Evolutionary conservation across 805 yeast genomes (phyloP).

Genomic region (Torulaspora quercuum): DNA sequence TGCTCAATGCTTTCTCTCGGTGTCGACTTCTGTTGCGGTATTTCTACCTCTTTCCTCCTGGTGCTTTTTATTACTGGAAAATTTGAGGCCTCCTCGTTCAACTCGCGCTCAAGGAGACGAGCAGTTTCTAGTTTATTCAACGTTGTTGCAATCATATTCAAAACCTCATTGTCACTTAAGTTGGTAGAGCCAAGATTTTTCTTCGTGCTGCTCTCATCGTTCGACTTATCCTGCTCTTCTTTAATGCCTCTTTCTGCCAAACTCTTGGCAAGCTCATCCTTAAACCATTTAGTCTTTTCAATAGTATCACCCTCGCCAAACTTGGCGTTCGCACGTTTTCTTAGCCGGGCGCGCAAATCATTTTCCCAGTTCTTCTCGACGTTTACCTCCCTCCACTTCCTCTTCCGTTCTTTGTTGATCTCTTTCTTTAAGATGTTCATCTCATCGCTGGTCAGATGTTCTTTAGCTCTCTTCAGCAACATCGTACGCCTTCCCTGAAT

Average conservation of each 20-base stretch:
- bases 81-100: slow-evolving; percentile 22
- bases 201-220: slow-evolving; percentile 5
- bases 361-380: slow-evolving; percentile 80
- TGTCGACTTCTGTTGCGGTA: neutral
- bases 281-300: slow-evolving; percentile 66
- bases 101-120: slow-evolving; percentile 27
- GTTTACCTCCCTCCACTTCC: slow-evolving; percentile 49
- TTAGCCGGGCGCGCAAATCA: slow-evolving; percentile 75
- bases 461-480: slow-evolving; percentile 27
- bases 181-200: slow-evolving; percentile 17
- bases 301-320: slow-evolving; percentile 60
- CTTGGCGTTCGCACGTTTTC: slow-evolving; percentile 62
- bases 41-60: neutral
- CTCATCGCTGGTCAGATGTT: slow-evolving; percentile 22
- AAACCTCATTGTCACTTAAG: slow-evolving; percentile 30
- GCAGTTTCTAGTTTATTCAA: slow-evolving; percentile 31
- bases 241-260: slow-evolving; percentile 17
- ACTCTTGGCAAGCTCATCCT: slow-evolving; percentile 64
- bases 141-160: slow-evolving; percentile 31
- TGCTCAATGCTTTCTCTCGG: neutral
- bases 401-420: slow-evolving; percentile 33
- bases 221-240: slow-evolving; percentile 9
- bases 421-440: slow-evolving; percentile 26
- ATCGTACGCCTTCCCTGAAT: slow-evolving; percentile 22
- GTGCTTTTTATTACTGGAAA: neutral